Percentiles rank a stretch among this genome's conserved stretches.
phyloP scores from a whole-genome alignment of 2,329 filamentous ascomycete genomes.

The Leptoxyphium fumago region DNA sequence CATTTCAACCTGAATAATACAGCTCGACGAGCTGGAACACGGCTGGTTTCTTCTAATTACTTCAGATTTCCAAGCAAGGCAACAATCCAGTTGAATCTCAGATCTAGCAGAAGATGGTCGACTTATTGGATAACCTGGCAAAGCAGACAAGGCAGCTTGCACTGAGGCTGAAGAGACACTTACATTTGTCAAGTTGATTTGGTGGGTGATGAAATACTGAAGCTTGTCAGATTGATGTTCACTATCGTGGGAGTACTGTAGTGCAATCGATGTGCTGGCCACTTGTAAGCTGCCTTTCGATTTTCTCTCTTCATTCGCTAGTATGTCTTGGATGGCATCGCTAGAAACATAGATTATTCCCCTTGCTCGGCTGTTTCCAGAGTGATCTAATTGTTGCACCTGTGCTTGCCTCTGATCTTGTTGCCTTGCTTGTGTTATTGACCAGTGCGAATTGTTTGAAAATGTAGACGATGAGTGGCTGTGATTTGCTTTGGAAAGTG shows the following conservation, averaged over 20 bases:
- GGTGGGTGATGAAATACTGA: no score
- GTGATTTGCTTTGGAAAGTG: not conserved
- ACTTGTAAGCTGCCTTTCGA: no score
- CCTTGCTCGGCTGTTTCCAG: no score
- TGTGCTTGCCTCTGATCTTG: no score
- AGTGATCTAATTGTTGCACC: no score
- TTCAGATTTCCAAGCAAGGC: not conserved
- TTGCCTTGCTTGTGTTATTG: not conserved
- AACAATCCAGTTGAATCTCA: not conserved
- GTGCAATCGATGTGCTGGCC: no score
- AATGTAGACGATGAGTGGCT: not conserved
- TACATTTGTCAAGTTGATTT: no score
- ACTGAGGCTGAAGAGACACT: not conserved
- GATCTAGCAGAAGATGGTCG: not conserved
- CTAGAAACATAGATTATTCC: no score
- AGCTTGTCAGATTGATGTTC: no score
- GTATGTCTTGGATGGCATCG: no score
- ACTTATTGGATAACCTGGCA: not conserved
- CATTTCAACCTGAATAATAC: not conserved
- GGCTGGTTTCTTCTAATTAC: not conserved
- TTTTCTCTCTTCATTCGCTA: no score
- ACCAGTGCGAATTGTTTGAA: not conserved
- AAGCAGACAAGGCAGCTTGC: not conserved
- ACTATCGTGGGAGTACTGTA: no score
- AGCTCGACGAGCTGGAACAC: not conserved